Percentiles rank a stretch among this genome's conserved stretches.
phyloP scores from a whole-genome alignment of 345 rosid genomes.

The Dimocarpus longan region DNA sequence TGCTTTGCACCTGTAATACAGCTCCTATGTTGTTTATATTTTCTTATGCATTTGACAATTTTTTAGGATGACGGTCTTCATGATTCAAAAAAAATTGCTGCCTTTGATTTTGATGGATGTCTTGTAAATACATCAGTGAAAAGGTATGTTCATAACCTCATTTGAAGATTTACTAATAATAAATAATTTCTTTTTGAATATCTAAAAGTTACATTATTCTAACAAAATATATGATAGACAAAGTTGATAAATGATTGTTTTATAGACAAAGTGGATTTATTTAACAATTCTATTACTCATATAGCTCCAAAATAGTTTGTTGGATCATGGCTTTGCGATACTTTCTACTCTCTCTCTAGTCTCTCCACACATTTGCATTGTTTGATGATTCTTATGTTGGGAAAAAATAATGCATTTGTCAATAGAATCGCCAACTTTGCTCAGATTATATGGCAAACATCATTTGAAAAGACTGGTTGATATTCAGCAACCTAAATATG shows the following conservation, averaged over 20 bases:
- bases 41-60: constrained; percentile 7
- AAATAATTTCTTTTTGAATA: neutral
- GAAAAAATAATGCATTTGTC: neutral
- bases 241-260: neutral
- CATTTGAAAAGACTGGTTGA: constrained; percentile 11
- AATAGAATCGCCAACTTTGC: neutral
- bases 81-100: constrained; percentile 85
- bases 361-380: neutral
- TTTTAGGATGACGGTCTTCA: constrained; percentile 75
- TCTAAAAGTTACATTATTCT: constrained; percentile 1
- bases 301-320: neutral
- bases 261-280: neutral
- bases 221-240: neutral
- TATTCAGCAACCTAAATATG: neutral
- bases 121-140: constrained; percentile 83
- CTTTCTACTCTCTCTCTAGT: neutral
- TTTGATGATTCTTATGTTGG: neutral
- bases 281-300: neutral
- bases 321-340: neutral
- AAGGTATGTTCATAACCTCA: constrained; percentile 45
- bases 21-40: neutral
- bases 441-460: neutral
- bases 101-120: constrained; percentile 98
- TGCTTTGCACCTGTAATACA: constrained; percentile 1
- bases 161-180: neutral